Evolutionary conservation across 129 eudicot species (phyloP).

Genomic region (Escallonia herrerae): DNA sequence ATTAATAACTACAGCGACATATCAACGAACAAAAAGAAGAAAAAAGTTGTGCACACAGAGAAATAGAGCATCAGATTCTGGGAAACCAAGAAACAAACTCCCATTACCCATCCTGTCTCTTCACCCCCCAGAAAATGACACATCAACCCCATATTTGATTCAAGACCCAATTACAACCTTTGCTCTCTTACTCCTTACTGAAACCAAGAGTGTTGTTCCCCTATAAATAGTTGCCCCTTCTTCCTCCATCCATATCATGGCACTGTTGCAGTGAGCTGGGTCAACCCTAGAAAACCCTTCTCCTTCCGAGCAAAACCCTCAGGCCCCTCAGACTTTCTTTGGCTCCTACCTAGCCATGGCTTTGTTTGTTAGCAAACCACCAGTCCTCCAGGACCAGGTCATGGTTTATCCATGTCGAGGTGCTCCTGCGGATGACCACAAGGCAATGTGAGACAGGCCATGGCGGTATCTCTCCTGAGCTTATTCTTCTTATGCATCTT

Average conservation of each 20-base stretch:
- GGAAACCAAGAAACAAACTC: conserved; percentile 37
- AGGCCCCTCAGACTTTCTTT: background rate
- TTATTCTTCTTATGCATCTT: conserved; percentile 35
- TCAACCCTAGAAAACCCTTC: conserved; percentile 23
- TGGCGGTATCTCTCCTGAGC: conserved; percentile 74
- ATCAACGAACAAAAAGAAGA: background rate
- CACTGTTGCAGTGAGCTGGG: conserved; percentile 1
- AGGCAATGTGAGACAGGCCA: conserved; percentile 6
- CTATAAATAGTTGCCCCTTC: conserved; percentile 28
- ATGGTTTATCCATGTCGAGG: conserved; percentile 8
- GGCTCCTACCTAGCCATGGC: conserved; percentile 18
- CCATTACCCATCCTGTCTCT: conserved; percentile 34
- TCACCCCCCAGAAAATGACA: conserved; percentile 42
- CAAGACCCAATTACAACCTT: conserved; percentile 10
- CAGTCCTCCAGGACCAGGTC: too few species aligned
- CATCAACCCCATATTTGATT: conserved; percentile 28
- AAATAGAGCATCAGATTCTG: background rate
- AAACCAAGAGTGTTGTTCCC: conserved; percentile 8
- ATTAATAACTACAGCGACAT: too few species aligned
- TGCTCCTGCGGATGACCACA: conserved; percentile 4
- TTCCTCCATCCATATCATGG: conserved; percentile 11
- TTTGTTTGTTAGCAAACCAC: conserved; percentile 10
- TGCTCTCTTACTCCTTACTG: conserved; percentile 9
- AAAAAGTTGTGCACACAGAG: background rate
- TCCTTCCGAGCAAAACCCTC: conserved; percentile 8